Evolutionary conservation across 2,329 filamentous ascomycete species (phyloP), one percentile per base, ranked within the genome.

Genomic region (Trichoderma oligosporum): DNA sequence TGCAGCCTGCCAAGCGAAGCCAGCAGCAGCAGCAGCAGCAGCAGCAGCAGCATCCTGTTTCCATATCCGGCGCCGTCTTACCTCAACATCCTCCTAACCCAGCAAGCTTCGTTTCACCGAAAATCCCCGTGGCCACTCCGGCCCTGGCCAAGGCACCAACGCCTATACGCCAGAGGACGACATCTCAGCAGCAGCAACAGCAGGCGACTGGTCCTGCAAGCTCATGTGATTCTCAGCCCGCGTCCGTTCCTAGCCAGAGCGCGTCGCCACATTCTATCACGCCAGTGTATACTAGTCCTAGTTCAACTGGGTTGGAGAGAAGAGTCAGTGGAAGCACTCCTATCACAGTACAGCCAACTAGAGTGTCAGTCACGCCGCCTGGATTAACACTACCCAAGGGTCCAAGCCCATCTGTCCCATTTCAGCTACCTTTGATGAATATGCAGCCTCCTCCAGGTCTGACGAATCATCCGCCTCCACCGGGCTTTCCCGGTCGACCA

Each of bases 161-260:
- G 11, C 89, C 91, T 7, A 87, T 85, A 62, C 87, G 88, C 61
- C 82, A 85, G 35, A 85, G 90, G 56, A 89, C 92, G 60, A 75
- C 83, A 45, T 94, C 91, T 7, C 90, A 95, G 62, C 91, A 95
- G 61, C 89, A 94, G 69, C 90, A 95, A 62, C 91, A 95, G 61
- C 89, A 94, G 69, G 87, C 86, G 24, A 84, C 84, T 8, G 83
- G 86, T 67, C 78, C 82, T 7, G 82, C 84, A 6, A 87, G 85
- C 49, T 88, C 90, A 3, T 85, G 87, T 61, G 82, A 85, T 2
- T 86, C 89, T 1, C 83, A 88, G 67, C 80, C 87, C 61, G 76
- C 75, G 39, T 78, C 78, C 7, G 74, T 70, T 4, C 70, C 76
- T 16, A 84, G 81, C 62, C 82, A 85, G 60, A 80, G 78, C 60